These are phyloP conservation scores for Trypanosomatidae sp. DNA, from an alignment of 208 protist species.

Conservation along the genomic window DNA sequence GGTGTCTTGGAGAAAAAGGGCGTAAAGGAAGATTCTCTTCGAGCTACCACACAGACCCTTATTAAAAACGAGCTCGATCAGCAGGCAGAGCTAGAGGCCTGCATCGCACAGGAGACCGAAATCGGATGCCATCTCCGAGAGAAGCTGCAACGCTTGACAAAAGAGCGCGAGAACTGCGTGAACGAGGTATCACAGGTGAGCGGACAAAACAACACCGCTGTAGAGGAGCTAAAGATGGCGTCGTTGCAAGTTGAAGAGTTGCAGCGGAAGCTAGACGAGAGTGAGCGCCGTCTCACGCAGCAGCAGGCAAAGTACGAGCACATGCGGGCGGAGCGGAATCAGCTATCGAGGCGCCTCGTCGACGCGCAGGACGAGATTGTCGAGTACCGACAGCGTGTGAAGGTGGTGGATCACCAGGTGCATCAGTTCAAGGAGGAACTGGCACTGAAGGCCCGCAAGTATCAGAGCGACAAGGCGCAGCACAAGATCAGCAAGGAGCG, in stretches of 20 bases:
- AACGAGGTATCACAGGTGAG: conserved; percentile 85
- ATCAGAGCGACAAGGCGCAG: conserved; percentile 48
- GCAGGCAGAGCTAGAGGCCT: conserved; percentile 58
- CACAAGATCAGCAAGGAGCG: conserved; percentile 66
- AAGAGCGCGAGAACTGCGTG: conserved; percentile 90
- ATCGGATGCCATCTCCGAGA: conserved; percentile 46
- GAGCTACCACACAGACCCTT: conserved; percentile 70
- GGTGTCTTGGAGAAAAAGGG: conserved; percentile 63
- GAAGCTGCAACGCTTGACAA: conserved; percentile 85
- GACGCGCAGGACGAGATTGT: conserved; percentile 97
- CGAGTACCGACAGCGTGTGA: conserved; percentile 97
- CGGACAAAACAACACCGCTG: conserved; percentile 76
- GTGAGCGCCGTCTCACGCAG: conserved; percentile 69
- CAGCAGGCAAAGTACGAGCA: conserved; percentile 93
- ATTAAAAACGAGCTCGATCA: conserved; percentile 86
- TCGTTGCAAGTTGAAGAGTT: conserved; percentile 91
- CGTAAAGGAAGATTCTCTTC: conserved; percentile 59
- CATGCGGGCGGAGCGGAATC: conserved; percentile 96
- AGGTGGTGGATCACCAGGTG: conserved; percentile 97
- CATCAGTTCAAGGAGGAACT: conserved; percentile 96
- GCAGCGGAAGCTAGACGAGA: conserved; percentile 95
- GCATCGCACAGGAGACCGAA: conserved; percentile 56
- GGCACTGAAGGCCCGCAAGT: conserved; percentile 82
- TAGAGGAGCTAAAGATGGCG: conserved; percentile 93
- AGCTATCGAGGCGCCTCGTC: conserved; percentile 97